Evolutionary conservation across 2,329 filamentous ascomycete species (phyloP).

Genomic region (Chaetomiaceae sp.): DNA sequence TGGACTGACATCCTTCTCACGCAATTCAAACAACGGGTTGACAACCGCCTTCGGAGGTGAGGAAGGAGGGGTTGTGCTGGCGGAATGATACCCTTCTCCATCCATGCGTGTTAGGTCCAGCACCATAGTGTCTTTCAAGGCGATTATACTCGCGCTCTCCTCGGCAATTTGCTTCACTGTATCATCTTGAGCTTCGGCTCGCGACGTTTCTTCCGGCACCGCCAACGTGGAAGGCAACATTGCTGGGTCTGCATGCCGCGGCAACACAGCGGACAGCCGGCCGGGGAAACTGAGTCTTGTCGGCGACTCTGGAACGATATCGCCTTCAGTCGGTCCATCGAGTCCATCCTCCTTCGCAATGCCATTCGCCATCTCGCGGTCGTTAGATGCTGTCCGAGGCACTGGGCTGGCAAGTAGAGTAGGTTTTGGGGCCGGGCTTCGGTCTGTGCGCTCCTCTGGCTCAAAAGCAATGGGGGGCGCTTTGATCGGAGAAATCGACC

Average conservation of each 20-base stretch:
- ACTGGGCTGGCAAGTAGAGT: conserved; percentile 27
- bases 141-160: not conserved
- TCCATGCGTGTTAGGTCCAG: conserved; percentile 14
- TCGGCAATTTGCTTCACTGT: not conserved
- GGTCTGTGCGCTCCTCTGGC: conserved; percentile 12
- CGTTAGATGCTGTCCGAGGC: conserved; percentile 1
- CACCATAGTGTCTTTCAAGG: conserved; percentile 7
- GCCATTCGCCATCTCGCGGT: not conserved
- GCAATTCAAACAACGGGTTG: conserved; percentile 37
- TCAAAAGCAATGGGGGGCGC: conserved; percentile 16
- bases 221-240: conserved; percentile 14
- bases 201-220: conserved; percentile 1
- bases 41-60: conserved; percentile 26
- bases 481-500: conserved; percentile 20
- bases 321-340: conserved; percentile 14
- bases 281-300: conserved; percentile 30
- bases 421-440: conserved; percentile 33
- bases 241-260: conserved; percentile 27
- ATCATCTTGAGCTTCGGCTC: not conserved
- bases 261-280: conserved; percentile 34
- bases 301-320: conserved; percentile 23
- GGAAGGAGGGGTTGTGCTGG: conserved; percentile 27
- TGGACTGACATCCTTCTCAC: conserved; percentile 42
- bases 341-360: conserved; percentile 15
- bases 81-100: not conserved